phyloP scores from a whole-genome alignment of 495 filamentous ascomycete species.

The Platismatia glauca region DNA sequence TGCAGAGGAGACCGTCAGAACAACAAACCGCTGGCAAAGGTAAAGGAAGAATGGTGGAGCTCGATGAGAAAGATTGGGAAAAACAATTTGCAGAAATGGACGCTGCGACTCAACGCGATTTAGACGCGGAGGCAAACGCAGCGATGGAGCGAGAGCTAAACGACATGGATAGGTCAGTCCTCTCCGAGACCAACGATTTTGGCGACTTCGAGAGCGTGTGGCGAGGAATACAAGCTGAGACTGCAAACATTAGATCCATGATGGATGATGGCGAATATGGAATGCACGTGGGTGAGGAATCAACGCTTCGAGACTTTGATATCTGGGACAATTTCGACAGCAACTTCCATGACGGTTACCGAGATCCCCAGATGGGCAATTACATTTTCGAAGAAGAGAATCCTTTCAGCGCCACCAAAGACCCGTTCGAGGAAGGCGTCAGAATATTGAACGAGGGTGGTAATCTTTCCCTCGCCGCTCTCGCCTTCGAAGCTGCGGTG shows the following conservation, averaged over 20 bases:
- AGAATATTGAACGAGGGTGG: constrained; percentile 86
- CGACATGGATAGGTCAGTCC: constrained; percentile 78
- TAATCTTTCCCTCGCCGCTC: constrained; percentile 84
- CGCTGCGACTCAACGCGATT: constrained; percentile 50
- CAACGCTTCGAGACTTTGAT: constrained; percentile 33
- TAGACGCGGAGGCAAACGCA: constrained; percentile 62
- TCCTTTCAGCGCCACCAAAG: constrained; percentile 61
- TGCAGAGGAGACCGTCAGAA: constrained; percentile 47
- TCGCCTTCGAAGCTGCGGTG: constrained; percentile 95
- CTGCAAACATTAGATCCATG: constrained; percentile 57
- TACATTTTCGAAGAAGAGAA: constrained; percentile 96
- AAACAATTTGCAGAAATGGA: constrained; percentile 88
- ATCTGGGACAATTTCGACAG: constrained; percentile 66
- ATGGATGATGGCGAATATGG: constrained; percentile 54
- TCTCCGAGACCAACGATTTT: constrained; percentile 41
- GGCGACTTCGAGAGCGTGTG: constrained; percentile 86
- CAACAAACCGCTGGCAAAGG: constrained; percentile 59
- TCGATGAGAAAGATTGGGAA: constrained; percentile 92
- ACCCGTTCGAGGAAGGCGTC: constrained; percentile 85
- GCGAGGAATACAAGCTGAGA: constrained; percentile 78
- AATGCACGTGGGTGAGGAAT: constrained; percentile 52
- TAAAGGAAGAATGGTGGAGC: constrained; percentile 82
- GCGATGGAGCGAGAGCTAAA: constrained; percentile 86
- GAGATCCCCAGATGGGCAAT: constrained; percentile 69
- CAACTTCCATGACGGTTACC: constrained; percentile 33